phyloP scores from a whole-genome alignment of 225 moss, liverwort and hornwort species.

The Sphagnum contortum region DNA sequence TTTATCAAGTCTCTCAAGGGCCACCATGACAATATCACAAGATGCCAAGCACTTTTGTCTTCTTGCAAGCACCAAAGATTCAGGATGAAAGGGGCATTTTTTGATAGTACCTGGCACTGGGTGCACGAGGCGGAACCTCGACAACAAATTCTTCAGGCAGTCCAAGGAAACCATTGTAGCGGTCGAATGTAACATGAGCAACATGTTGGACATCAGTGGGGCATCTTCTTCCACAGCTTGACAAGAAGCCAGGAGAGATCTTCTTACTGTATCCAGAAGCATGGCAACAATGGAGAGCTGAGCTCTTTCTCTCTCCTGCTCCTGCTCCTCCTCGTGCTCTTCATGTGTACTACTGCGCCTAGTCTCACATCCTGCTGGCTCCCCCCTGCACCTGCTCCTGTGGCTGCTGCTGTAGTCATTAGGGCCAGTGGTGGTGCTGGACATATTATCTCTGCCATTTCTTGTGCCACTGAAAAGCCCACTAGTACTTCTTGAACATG shows the following conservation, averaged over 20 bases:
- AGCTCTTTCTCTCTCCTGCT: constrained; percentile 33
- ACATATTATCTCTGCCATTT: neutral
- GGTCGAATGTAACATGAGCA: constrained; percentile 94
- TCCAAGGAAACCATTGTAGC: constrained; percentile 89
- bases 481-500: constrained; percentile 25
- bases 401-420: constrained; percentile 23
- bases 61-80: too few relatives aligned
- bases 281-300: constrained; percentile 41
- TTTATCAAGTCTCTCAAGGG: constrained; percentile 6
- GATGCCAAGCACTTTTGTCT: too few relatives aligned
- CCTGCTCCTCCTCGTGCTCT: constrained; percentile 18
- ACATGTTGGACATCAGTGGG: constrained; percentile 94
- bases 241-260: constrained; percentile 30
- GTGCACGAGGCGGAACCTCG: constrained; percentile 78
- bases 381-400: constrained; percentile 20
- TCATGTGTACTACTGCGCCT: constrained; percentile 10
- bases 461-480: constrained; percentile 7
- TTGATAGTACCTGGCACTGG: constrained; percentile 64
- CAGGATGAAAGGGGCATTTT: too few relatives aligned
- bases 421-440: constrained; percentile 1
- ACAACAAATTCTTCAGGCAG: constrained; percentile 88
- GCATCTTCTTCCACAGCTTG: constrained; percentile 38
- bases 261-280: constrained; percentile 31
- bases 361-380: constrained; percentile 2
- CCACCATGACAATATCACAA: neutral